Base-by-base conservation (phyloP, 2,329 filamentous ascomycete species). In the Periconia sp. region DNA sequence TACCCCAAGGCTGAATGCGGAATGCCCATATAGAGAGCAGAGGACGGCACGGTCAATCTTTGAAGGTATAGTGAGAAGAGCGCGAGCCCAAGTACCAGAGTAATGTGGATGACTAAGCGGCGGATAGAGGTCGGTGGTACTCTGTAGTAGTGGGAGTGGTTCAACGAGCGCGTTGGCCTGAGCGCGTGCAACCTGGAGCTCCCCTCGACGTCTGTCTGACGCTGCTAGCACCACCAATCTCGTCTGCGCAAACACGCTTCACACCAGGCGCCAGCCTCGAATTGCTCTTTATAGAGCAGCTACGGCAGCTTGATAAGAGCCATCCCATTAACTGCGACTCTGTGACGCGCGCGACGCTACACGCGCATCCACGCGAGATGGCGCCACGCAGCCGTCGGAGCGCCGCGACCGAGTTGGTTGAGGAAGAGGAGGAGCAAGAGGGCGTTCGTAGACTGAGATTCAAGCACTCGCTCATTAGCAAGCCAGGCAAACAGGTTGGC, bases 391-490 rank as follows among this genome's bases (percentile, higher is more conserved):
- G 66, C 53, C 65, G 69, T 56, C 63, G 67, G 36, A 69, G 65
- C 57, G 66, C 65, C 43, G 67, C 65, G 40, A 50, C 55, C 4
- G 58, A 61, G 17, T 63, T 51, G n/a, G 57, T 60, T 17, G 56
- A 54, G 39, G 57, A 52, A 26, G 63, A 54, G 41, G 53, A 57
- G 24, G 58, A 59, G 45, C 60, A 53, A 40, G 59, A 57, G 32
- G 58, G 54, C 23, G 34, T 55, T 36, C 49, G 52, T 43, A 61
- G 47, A 43, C 82, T 99, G 34, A 76, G 84, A 56, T 97, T 97
- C 78, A 83, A 92, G 61, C 86, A 96, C 65, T 79, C 89, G 52
- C 78, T 99, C 43, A 89, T 90, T 66, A 96, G 94, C 89, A 88
- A 88, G 65, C 89, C 92, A 30, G 94, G 92, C 46, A 94, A 89